These are phyloP conservation scores for Fallopia convolvulus DNA, from an alignment of 148 eudicot genomes.

Conservation along the genomic window DNA sequence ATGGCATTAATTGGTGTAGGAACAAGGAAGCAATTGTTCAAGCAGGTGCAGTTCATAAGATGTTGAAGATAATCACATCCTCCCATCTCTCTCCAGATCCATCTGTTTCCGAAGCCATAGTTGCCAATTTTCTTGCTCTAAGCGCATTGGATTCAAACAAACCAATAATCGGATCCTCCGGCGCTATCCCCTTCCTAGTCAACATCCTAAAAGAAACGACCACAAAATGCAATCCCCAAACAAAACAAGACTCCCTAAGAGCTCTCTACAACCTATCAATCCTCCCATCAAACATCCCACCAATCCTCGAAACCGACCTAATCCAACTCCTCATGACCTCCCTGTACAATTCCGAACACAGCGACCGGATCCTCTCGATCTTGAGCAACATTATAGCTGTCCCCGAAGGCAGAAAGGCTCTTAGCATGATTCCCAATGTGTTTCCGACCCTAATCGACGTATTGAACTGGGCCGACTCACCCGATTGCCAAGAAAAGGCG, in stretches of 20 bases:
- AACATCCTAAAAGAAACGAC: conserved; percentile 30
- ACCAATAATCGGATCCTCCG: conserved; percentile 71
- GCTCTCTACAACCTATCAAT: conserved; percentile 84
- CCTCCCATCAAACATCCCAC: conserved; percentile 38
- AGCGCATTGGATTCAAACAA: conserved; percentile 83
- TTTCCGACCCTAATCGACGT: conserved; percentile 57
- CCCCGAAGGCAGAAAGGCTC: conserved; percentile 56
- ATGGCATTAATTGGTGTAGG: conserved; percentile 29
- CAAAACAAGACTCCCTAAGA: conserved; percentile 59
- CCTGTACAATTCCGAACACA: conserved; percentile 45
- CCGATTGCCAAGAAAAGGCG: conserved; percentile 84
- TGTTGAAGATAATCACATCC: conserved; percentile 57
- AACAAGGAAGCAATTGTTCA: conserved; percentile 86
- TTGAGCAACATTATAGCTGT: conserved; percentile 54
- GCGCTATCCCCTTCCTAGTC: conserved; percentile 68
- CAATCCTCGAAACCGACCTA: conserved; percentile 50
- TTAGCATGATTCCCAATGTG: conserved; percentile 39
- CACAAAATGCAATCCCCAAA: conserved; percentile 25
- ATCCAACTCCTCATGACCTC: conserved; percentile 34
- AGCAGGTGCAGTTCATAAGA: conserved; percentile 90
- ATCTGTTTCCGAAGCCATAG: conserved; percentile 55
- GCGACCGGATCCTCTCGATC: conserved; percentile 68
- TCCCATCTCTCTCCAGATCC: conserved; percentile 27
- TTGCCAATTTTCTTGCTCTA: conserved; percentile 83
- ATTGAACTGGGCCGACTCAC: conserved; percentile 74